Conservation (phyloP, 768 basidiomycete genomes). For the Amanita pallidorosea region DNA sequence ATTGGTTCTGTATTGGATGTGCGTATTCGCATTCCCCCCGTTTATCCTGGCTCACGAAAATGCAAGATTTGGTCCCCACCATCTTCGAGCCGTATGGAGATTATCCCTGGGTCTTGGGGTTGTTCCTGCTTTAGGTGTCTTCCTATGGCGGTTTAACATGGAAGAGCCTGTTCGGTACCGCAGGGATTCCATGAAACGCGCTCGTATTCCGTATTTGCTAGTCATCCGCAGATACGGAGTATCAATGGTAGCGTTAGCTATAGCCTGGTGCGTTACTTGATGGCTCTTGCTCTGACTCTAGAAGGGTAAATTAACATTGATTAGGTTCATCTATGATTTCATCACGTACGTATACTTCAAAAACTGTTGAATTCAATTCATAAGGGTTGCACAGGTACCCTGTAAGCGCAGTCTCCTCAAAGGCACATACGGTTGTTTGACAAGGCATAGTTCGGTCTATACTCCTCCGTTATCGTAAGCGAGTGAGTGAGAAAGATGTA, state of each 20-base stretch:
- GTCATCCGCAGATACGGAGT: constrained; percentile 75
- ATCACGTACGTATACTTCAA: constrained; percentile 41
- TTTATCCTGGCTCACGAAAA: not conserved
- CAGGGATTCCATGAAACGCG: constrained; percentile 70
- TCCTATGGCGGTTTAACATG: constrained; percentile 83
- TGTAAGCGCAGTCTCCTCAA: constrained; percentile 25
- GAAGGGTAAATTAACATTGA: not conserved
- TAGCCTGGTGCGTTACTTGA: constrained; percentile 47
- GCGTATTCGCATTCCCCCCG: constrained; percentile 13
- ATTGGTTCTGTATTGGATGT: constrained; percentile 86
- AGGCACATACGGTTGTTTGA: constrained; percentile 1
- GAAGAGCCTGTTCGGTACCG: constrained; percentile 66
- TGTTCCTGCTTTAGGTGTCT: constrained; percentile 70
- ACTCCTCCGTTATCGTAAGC: constrained; percentile 66
- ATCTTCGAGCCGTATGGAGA: constrained; percentile 83
- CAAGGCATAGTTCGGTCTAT: constrained; percentile 59
- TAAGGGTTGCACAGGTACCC: constrained; percentile 39
- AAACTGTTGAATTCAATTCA: not conserved
- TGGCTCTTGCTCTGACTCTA: not conserved
- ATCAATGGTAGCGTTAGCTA: constrained; percentile 60
- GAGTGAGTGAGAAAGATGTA: constrained; percentile 25
- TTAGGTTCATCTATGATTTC: constrained; percentile 71
- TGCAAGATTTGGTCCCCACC: constrained; percentile 59
- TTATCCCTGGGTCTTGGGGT: constrained; percentile 80
- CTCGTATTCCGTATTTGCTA: constrained; percentile 65